These are phyloP conservation scores for Corchorus capsularis DNA, from an alignment of 345 rosid species.

Conservation along the genomic window DNA sequence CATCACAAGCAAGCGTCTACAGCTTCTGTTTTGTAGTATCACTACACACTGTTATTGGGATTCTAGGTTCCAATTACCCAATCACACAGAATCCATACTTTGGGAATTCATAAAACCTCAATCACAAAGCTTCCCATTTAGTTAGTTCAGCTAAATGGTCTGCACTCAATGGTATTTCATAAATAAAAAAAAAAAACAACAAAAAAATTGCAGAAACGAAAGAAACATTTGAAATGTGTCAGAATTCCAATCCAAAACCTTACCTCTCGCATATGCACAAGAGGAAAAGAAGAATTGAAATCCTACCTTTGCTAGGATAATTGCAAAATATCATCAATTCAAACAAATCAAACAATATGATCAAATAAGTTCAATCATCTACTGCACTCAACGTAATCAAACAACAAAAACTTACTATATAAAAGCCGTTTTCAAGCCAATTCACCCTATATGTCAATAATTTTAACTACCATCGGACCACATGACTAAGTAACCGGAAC, in stretches of 20 bases:
- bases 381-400: not conserved
- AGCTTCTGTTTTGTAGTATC: not conserved
- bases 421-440: not conserved
- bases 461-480: conserved; percentile 1
- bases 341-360: not conserved
- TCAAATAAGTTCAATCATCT: not conserved
- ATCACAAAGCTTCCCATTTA: not conserved
- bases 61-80: not conserved
- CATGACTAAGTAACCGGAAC: not conserved
- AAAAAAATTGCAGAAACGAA: not conserved
- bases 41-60: not conserved
- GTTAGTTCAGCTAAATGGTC: conserved; percentile 3
- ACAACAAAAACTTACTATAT: not conserved
- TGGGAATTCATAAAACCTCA: not conserved
- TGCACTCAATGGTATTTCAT: not conserved
- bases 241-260: not conserved
- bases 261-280: not conserved
- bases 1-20: conserved; percentile 6
- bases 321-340: not conserved
- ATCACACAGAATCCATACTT: not conserved
- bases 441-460: not conserved
- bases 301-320: not conserved
- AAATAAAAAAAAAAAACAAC: not conserved
- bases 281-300: not conserved
- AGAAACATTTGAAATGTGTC: not conserved